Evolutionary conservation across 2,329 filamentous ascomycete genomes (phyloP), one percentile per base, ranked within the genome.

Genomic region (Iodosphaeria phyllophila): DNA sequence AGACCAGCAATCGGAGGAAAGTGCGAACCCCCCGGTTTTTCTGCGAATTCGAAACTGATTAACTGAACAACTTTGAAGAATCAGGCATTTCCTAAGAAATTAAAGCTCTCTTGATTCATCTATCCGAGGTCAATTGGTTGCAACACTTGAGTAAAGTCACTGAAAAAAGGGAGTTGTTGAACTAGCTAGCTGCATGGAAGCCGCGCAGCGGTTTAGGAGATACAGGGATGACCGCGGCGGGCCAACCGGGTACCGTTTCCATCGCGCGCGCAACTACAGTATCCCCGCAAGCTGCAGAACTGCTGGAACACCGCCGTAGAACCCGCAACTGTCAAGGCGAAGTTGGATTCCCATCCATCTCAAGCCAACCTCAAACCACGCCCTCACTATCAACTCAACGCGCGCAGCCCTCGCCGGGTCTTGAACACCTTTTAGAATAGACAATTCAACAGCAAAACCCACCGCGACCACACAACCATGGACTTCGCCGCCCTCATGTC

Each of bases 401-500:
- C 8, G 20, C 22, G 6, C 20, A 8, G 18, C 15, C n/a, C 18
- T 17, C 23, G n/a, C 18, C 8, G n/a, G 14, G 6, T 14, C 11
- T 11, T 17, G 15, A 10, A 17, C 23, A 24, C 9, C 14, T 16
- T 18, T n/a, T 8, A 11, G 8, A 9, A 18, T 10, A 24, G 11
- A 15, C 7, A 16, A 12, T 23, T 8, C 25, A 18, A 28, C 22
- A 19, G 11, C 15, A 23, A 14, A n/a, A 17, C 9, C 8, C 21
- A 20, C 13, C 16, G 8, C 15, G 15, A n/a, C 15, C 28, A 16
- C 25, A 32, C 44, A 59, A n/a, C 32, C 36, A 98, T 98, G 89
- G 84, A 98, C 51, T 98, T 98, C 57, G 83, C 83, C 32, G 69
- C 82, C 18, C 58, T 98, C 23, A 92, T 98, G 80, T 72, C 78